Percentiles rank a stretch among this genome's conserved stretches.
phyloP scores from a whole-genome alignment of 2,329 filamentous ascomycete species.

The Cryphonectria japonica region DNA sequence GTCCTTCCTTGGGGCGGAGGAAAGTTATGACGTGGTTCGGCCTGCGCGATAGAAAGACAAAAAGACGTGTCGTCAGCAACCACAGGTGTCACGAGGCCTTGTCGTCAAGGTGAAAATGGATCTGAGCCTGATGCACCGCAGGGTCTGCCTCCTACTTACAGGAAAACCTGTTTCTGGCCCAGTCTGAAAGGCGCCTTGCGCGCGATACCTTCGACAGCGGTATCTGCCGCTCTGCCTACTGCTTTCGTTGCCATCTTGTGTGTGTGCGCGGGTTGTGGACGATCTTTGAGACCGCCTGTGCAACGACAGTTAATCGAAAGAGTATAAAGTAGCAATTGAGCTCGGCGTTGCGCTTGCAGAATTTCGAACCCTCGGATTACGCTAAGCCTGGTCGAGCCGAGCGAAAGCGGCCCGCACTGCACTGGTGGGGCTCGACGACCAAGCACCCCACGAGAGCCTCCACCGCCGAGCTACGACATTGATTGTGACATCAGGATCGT shows the following conservation, averaged over 20 bases:
- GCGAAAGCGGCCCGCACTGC: conserved; percentile 15
- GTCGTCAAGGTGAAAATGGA: background rate
- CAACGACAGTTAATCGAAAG: conserved; percentile 7
- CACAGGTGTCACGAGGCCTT: background rate
- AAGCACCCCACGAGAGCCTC: conserved; percentile 10
- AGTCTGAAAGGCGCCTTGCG: conserved; percentile 50
- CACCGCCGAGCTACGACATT: background rate
- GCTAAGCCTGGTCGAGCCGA: conserved; percentile 14
- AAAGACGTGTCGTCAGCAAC: background rate
- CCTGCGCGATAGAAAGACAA: conserved; percentile 47
- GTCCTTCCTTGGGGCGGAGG: conserved; percentile 68
- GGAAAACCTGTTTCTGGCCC: conserved; percentile 58
- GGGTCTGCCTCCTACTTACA: conserved; percentile 47
- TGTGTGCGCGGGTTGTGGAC: background rate
- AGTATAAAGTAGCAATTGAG: background rate
- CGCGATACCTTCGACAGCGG: conserved; percentile 37
- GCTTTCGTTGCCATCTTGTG: conserved; percentile 29
- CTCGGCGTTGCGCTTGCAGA: conserved; percentile 14
- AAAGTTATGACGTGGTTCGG: conserved; percentile 82
- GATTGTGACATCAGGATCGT: conserved; percentile 1
- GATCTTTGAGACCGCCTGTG: conserved; percentile 8
- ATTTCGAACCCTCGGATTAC: conserved; percentile 11
- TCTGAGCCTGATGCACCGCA: background rate
- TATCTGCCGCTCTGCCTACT: conserved; percentile 38
- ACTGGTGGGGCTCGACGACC: conserved; percentile 10